phyloP scores from a whole-genome alignment of 495 filamentous ascomycete species.

The Aspergillus cavernicola region DNA sequence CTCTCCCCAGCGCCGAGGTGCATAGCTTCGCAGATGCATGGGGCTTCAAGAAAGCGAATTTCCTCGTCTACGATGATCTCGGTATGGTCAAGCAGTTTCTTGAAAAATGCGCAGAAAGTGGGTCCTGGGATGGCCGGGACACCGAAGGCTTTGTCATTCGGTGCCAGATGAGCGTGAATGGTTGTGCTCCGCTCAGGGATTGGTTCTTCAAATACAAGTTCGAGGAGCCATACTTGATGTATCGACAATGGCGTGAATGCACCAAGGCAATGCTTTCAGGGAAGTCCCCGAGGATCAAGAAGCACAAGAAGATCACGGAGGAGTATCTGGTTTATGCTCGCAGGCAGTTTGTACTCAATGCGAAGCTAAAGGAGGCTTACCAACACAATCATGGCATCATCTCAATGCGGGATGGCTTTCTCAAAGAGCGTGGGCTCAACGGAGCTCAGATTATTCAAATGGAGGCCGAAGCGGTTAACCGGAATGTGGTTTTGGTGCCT shows the following conservation, averaged over 20 bases:
- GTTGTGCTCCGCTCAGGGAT: slow-evolving; percentile 57
- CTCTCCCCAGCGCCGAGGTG: slow-evolving; percentile 72
- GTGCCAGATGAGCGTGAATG: slow-evolving; percentile 62
- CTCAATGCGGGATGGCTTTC: slow-evolving; percentile 77
- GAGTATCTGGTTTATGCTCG: slow-evolving; percentile 83
- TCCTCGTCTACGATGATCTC: slow-evolving; percentile 72
- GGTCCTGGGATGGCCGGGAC: slow-evolving; percentile 82
- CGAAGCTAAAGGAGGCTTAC: slow-evolving; percentile 62
- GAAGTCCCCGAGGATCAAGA: slow-evolving; percentile 69
- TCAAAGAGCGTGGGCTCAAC: slow-evolving; percentile 73
- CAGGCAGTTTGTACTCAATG: slow-evolving; percentile 62
- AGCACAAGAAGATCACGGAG: slow-evolving; percentile 86
- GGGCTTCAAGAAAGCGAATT: slow-evolving; percentile 89
- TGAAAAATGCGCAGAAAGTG: slow-evolving; percentile 76
- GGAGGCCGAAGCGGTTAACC: slow-evolving; percentile 53
- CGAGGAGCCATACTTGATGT: slow-evolving; percentile 97
- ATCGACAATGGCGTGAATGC: slow-evolving; percentile 95
- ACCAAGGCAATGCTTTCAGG: slow-evolving; percentile 86
- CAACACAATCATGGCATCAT: slow-evolving; percentile 95
- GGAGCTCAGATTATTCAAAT: slow-evolving; percentile 78
- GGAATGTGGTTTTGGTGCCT: slow-evolving; percentile 73
- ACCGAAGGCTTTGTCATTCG: slow-evolving; percentile 97
- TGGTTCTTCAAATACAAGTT: slow-evolving; percentile 99
- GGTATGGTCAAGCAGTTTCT: slow-evolving; percentile 71
- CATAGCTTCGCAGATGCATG: slow-evolving; percentile 87